Conservation (phyloP, 495 filamentous ascomycete genomes). For the Niebla homalea region DNA sequence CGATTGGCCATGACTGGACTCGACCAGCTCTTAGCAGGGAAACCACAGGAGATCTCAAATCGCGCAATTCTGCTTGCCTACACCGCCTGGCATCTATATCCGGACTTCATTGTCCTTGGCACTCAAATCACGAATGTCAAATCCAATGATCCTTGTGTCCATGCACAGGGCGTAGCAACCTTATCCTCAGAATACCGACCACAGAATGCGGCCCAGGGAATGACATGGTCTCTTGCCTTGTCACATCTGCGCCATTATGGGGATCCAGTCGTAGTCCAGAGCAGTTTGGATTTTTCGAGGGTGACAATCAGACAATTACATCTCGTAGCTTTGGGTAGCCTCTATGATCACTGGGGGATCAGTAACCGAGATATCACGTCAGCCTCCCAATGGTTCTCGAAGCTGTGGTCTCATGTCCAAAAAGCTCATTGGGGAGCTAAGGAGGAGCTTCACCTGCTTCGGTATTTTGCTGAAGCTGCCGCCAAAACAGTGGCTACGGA, state of each 20-base stretch:
- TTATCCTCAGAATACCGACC: not conserved
- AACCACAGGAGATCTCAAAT: slow-evolving; percentile 13
- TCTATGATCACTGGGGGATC: not conserved
- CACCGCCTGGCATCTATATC: slow-evolving; percentile 28
- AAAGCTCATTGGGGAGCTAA: not conserved
- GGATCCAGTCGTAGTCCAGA: slow-evolving; percentile 6
- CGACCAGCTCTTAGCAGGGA: slow-evolving; percentile 17
- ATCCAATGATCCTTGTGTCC: slow-evolving; percentile 12
- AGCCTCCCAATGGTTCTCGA: slow-evolving; percentile 1
- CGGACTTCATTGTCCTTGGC: slow-evolving; percentile 20
- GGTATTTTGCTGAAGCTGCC: slow-evolving; percentile 3
- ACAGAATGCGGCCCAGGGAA: not conserved
- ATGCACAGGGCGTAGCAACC: not conserved
- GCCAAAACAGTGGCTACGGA: not conserved
- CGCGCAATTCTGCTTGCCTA: slow-evolving; percentile 21
- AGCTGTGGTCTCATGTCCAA: not conserved
- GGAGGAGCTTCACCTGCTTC: not conserved
- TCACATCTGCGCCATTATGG: slow-evolving; percentile 26
- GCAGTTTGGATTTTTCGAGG: slow-evolving; percentile 5
- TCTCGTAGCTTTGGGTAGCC: slow-evolving; percentile 2
- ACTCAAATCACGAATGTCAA: slow-evolving; percentile 2
- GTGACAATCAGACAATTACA: slow-evolving; percentile 4
- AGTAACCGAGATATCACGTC: not conserved
- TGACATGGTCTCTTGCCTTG: slow-evolving; percentile 20
- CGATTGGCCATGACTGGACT: slow-evolving; percentile 13